These are phyloP conservation scores for Conticribra guillardii DNA, from an alignment of 108 stramenopile genomes.

Conservation along the genomic window DNA sequence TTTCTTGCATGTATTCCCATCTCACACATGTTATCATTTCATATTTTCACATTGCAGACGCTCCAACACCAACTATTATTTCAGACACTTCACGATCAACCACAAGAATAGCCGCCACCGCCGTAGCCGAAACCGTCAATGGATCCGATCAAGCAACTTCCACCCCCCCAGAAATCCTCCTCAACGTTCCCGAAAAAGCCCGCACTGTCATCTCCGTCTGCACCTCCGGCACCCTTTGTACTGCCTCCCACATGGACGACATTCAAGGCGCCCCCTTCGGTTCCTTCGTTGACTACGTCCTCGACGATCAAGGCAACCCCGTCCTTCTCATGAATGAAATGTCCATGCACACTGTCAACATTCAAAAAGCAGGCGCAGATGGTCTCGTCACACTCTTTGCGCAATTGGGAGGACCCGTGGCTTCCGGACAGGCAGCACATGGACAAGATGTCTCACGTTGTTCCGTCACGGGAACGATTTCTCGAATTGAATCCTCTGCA, in stretches of 20 bases:
- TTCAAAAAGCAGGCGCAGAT: constrained; percentile 56
- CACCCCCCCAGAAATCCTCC: constrained; percentile 62
- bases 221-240: constrained; percentile 89
- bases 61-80: constrained; percentile 1
- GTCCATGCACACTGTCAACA: constrained; percentile 95
- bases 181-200: constrained; percentile 87
- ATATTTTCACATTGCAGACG: background rate
- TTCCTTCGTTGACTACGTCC: constrained; percentile 95
- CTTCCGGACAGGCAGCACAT: constrained; percentile 30
- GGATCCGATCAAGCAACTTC: constrained; percentile 21
- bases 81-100: constrained; percentile 15
- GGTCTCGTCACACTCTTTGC: constrained; percentile 80
- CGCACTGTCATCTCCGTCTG: constrained; percentile 84
- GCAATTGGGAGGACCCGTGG: constrained; percentile 59
- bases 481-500: constrained; percentile 68
- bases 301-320: constrained; percentile 92
- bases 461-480: constrained; percentile 87
- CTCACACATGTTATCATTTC: background rate
- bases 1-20: background rate
- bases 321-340: constrained; percentile 95
- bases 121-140: constrained; percentile 41
- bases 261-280: constrained; percentile 93
- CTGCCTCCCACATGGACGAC: constrained; percentile 74
- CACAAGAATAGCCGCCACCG: constrained; percentile 43
- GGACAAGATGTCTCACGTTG: constrained; percentile 93